Base-by-base conservation (phyloP, 2,329 filamentous ascomycete species). In the Aspergillus puulaauensis region DNA sequence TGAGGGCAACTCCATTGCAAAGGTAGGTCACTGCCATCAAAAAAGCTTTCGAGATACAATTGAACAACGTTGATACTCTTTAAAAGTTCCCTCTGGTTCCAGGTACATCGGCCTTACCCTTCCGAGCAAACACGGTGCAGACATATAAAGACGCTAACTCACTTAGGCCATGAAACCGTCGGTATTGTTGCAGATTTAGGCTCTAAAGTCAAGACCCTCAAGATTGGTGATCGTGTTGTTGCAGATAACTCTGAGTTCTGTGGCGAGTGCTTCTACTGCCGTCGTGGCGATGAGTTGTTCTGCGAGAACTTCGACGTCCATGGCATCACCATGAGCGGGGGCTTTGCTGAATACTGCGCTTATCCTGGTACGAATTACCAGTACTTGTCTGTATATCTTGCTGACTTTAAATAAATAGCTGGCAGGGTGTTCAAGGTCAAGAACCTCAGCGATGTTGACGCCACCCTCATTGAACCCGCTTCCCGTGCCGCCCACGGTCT, bases 191-290 rank as follows among this genome's bases (percentile, higher is more conserved):
- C 83, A 33, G 84, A 80, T 12, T 68, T 84, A 40, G 83, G 83
- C 48, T 79, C 79, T 60, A 80, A 84, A 63, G 85, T 88, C 61
- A 83, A 81, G 64, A 81, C 78, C 44, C 85, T 89, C 73, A 67
- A 80, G 50, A 68, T 89, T 55, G 86, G 86, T 54, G 85, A 88
- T 66, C 83, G 85, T 47, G 86, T 90, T 35, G 84, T 83, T 57
- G 85, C 75, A 8, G 75, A 77, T 62, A 77, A 77, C 68, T 80
- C 76, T 4, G 76, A 90, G 71, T 82, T 89, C 44, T 90, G 88
- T 73, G 84, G 83, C 49, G 83, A 87, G 73, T 90, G 88, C 77
- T 89, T 88, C 80, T 89, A 90, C 78, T 90, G 88, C 77, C 83
- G 85, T 62, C 83, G 86, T 56, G 86, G 87, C 52, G 82, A 90